Percentiles rank a stretch among this genome's conserved stretches.
These are phyloP conservation scores for Phyllosticta citribraziliensis DNA, from an alignment of 2,329 filamentous ascomycete genomes.

Conservation along the genomic window DNA sequence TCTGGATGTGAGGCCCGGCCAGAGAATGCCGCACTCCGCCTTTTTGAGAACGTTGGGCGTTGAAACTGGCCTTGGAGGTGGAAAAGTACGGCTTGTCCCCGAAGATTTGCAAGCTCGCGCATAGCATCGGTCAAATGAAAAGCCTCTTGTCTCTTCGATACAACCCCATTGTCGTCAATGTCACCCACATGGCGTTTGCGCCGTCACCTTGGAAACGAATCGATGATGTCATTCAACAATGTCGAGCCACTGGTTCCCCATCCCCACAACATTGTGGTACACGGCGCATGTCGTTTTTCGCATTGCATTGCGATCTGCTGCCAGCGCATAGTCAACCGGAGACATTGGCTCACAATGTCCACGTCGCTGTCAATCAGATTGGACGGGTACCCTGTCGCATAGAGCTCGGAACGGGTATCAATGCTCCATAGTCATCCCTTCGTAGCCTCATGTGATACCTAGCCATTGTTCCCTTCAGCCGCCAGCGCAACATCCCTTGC, in stretches of 20 bases:
- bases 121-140: background rate
- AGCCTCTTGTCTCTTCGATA: background rate
- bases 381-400: background rate
- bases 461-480: background rate
- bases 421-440: background rate
- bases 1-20: too few species aligned
- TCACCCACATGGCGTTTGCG: background rate
- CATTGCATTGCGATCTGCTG: background rate
- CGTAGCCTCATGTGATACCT: background rate
- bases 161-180: background rate
- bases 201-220: background rate
- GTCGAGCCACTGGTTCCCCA: background rate
- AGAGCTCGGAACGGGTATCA: background rate
- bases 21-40: too few species aligned
- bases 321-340: background rate
- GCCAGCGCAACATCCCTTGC: background rate
- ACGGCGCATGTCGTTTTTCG: background rate
- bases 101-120: background rate
- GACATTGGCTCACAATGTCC: background rate
- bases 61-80: too few species aligned
- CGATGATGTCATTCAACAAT: background rate
- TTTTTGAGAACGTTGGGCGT: too few species aligned
- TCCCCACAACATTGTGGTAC: background rate
- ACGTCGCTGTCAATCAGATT: background rate
- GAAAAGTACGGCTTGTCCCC: too few species aligned